Base-by-base conservation (phyloP, 2,329 filamentous ascomycete species). In the Beauveria varroae region DNA sequence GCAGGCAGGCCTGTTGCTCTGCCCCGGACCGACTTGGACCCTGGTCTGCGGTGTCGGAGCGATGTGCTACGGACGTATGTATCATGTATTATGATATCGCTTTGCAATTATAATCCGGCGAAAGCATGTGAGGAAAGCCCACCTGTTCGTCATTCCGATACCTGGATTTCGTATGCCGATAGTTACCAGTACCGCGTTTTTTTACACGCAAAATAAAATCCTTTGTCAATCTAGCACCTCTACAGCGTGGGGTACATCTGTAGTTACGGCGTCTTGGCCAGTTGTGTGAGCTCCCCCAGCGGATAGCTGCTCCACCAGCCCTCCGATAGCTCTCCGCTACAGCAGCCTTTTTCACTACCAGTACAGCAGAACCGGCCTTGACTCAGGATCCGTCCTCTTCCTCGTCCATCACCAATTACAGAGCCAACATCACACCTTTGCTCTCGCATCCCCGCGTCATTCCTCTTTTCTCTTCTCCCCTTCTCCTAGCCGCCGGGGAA, bases 321-420 rank as follows among this genome's bases (percentile, higher is more conserved):
- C 60, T 61, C 60, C 60, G 53, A 61, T 61, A 50, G 52, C 57
- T 44, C 57, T 53, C 60, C 52, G 60, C 60, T 37, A 16, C 2
- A 37, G 30, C 51, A 44, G n/a, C n/a, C 53, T 46, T 60, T 60
- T 53, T 60, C 26, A 37, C 34, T 14, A 37, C 34, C 34, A 37
- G 12, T 16, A 37, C 34, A 28, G 30, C 30, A 8, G 41, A n/a
- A 12, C 28, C 26, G 26, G 34, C 46, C 40, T 61, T 57, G 60
- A 57, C 53, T 61, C 59, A 55, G 20, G 5, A 34, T 22, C 26
- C 18, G n/a, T 1, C 28, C 43, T 52, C 22, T 30, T 43, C 46
- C 28, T 22, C 20, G n/a, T 24, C 44, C 52, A 57, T 37, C 24
- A 24, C 37, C 12, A 41, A 57, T 20, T 54, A 26, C 57, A 28